phyloP scores from a whole-genome alignment of 352 stramenopile species.

The Aphanomyces euteiches region DNA sequence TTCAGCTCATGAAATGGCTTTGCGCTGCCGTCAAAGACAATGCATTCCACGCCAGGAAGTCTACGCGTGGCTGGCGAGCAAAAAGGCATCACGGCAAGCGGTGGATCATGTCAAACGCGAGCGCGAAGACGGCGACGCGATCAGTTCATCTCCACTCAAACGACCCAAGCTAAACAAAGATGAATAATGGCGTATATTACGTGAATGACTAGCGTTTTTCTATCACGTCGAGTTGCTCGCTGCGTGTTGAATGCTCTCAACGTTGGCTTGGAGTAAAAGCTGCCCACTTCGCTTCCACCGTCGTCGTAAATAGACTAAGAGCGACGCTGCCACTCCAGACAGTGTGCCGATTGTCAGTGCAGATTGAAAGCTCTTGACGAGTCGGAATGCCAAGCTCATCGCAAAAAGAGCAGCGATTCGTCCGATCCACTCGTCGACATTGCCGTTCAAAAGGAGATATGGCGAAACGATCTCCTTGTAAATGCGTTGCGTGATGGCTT shows the following conservation, averaged over 20 bases:
- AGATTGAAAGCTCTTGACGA: conserved; percentile 19
- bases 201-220: not conserved
- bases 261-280: not conserved
- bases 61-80: conserved; percentile 20
- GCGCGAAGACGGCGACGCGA: not conserved
- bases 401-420: conserved; percentile 21
- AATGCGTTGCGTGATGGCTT: conserved; percentile 22
- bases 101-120: not conserved
- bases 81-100: not conserved
- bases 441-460: conserved; percentile 3
- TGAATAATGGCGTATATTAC: not conserved
- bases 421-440: conserved; percentile 26
- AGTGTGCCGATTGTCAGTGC: conserved; percentile 9
- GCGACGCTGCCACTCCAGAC: conserved; percentile 5
- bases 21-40: conserved; percentile 12
- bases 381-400: conserved; percentile 13
- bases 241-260: conserved; percentile 1
- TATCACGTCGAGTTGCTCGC: conserved; percentile 2
- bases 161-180: not conserved
- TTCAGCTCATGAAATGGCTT: not conserved
- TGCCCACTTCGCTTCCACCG: conserved; percentile 1
- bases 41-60: conserved; percentile 18
- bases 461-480: conserved; percentile 20
- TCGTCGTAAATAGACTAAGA: conserved; percentile 21
- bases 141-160: not conserved